Evolutionary conservation across 1,139 yeast genomes (phyloP), one percentile per base, ranked within the genome.

Genomic region (Arxiozyma heterogenica): DNA sequence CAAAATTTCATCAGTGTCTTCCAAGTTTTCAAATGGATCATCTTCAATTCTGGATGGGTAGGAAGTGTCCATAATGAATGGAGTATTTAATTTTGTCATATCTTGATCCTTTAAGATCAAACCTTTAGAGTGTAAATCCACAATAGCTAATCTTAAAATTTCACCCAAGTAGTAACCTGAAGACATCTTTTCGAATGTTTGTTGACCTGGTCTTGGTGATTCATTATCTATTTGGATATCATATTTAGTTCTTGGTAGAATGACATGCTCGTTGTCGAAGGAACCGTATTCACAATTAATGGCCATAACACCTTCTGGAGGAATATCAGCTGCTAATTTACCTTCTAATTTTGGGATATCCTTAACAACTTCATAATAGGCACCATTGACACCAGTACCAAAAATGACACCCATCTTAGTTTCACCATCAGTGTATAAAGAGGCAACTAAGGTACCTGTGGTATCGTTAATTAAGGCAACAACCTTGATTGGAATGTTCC

Each of bases 281-380:
- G 98, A 91, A 66, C 97, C 98, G 75, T 93, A 91, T 75, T 93
- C 98, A 77, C 98, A 90, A 77, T 93, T 93, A 72, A 93, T 91
- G 54, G 96, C 96, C 95, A 93, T 91, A 59, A 84, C 83, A 43
- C 88, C 78, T 49, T 79, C 80, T 17, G 70, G 72, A 44, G 77
- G 69, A 61, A 90, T 79, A 66, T 89, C 96, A 30, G 71, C 75
- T 41, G 82, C 78, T 56, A 84, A 71, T 63, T 73, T 75, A 55
- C 95, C 96, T 64, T 82, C 82, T 63, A 93, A 79, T 75, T 93
- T 93, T 60, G 94, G 94, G 66, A 93, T 84, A 65, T 82, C 81
- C 54, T 76, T 71, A 55, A 83, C 84, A 48, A 75, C 74, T 64
- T 93, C 98, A 72, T 83, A 91, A 76, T 93, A 93, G 53, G 98